Base-by-base conservation (phyloP, 768 basidiomycete species). In the Suillus clintonianus region DNA sequence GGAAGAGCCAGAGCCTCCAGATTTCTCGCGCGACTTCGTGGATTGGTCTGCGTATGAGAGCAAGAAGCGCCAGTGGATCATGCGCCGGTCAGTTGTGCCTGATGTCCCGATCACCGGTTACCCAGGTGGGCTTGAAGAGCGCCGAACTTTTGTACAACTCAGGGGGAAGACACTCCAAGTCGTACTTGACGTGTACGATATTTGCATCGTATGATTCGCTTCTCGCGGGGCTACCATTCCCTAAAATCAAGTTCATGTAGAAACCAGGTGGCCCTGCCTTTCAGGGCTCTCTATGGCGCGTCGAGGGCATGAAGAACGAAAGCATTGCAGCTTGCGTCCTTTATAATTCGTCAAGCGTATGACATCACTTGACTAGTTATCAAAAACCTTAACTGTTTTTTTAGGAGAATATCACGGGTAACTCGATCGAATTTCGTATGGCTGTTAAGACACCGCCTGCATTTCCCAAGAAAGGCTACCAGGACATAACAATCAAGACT, bases 241-340 rank as follows among this genome's bases (percentile, higher is more conserved):
- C 39, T 60, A 42, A 34, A 45, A n/a, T 59, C 41, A 22, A 62
- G 43, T 65, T n/a, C 43, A 42, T 50, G 43, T 51, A 77, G 78
- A 66, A 71, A 61, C 79, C 81, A 13, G 74, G 73, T 22, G 72
- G 70, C 7, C 74, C 77, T 8, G 57, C 58, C 10, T 80, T 76
- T 68, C 61, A 68, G 5, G 81, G 77, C 1, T 72, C 76, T 13
- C 70, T 70, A 15, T 86, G 84, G 84, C 82, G 81, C 53, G 83
- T 83, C 19, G 81, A 82, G 69, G 84, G 85, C 41, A 84, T 85
- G 83, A 70, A 77, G 62, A 83, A 82, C 61, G 85, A 86, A 65
- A 75, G 80, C 7, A 81, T 86, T 47, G 80, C 80, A 0, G 83
- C 84, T 1, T 82, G 78, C 62, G 80, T 78, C 1, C 72, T 81